Conservation (phyloP, 2,329 filamentous ascomycete genomes). For the Cytospora piceae region DNA sequence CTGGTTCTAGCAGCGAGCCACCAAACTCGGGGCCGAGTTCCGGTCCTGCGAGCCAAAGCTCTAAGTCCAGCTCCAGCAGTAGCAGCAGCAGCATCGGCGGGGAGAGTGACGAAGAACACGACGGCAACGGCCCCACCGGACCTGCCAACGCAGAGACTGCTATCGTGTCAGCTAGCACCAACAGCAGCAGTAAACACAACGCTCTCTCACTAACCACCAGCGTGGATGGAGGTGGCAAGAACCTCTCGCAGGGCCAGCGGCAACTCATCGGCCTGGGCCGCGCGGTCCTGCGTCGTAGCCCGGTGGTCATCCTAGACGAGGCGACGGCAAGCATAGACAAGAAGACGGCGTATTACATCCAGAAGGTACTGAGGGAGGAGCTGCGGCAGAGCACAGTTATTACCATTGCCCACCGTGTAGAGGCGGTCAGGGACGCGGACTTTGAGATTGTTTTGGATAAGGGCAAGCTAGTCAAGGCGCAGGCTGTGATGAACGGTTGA, state of each 20-base stretch:
- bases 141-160: neutral
- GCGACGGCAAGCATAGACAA: conserved; percentile 67
- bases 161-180: conserved; percentile 36
- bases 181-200: conserved; percentile 36
- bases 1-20: conserved; percentile 16
- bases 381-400: conserved; percentile 62
- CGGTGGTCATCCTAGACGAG: conserved; percentile 66
- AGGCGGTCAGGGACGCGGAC: conserved; percentile 63
- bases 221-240: conserved; percentile 63
- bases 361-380: conserved; percentile 60
- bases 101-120: conserved; percentile 1
- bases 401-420: conserved; percentile 67
- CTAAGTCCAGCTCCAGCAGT: conserved; percentile 20
- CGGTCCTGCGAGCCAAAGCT: conserved; percentile 9
- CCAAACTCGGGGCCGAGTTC: conserved; percentile 12
- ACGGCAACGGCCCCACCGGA: conserved; percentile 31
- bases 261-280: conserved; percentile 65
- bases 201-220: conserved; percentile 52
- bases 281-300: conserved; percentile 62
- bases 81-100: conserved; percentile 18
- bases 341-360: conserved; percentile 60
- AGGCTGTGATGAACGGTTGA: conserved; percentile 11
- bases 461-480: conserved; percentile 51
- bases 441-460: conserved; percentile 58
- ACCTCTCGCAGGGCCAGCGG: conserved; percentile 65